phyloP scores from a whole-genome alignment of 306 rosid genomes.

The Fragaria nilgerrensis region DNA sequence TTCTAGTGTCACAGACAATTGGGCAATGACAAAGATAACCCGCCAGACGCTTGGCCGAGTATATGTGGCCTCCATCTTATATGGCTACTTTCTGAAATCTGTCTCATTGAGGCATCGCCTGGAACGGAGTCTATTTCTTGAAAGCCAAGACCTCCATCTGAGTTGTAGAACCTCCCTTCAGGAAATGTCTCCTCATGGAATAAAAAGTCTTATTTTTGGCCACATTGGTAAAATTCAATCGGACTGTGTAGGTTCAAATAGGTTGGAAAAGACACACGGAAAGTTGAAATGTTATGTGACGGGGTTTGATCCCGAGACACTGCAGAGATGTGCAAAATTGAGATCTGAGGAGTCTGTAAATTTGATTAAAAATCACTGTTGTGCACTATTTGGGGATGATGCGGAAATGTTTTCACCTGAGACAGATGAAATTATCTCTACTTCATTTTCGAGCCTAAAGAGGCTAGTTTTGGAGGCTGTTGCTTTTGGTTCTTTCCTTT shows the following conservation, averaged over 20 bases:
- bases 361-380: constrained; percentile 65
- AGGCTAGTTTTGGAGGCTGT: constrained; percentile 94
- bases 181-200: constrained; percentile 43
- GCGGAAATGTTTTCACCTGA: constrained; percentile 37
- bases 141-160: constrained; percentile 43
- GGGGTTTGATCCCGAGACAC: constrained; percentile 65
- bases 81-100: constrained; percentile 88
- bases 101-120: constrained; percentile 64
- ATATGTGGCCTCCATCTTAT: constrained; percentile 76
- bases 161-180: constrained; percentile 40
- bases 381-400: constrained; percentile 61
- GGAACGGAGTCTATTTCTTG: constrained; percentile 50
- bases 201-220: constrained; percentile 47
- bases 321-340: constrained; percentile 76
- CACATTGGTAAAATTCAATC: constrained; percentile 34
- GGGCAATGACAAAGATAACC: constrained; percentile 74
- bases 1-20: constrained; percentile 71
- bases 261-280: constrained; percentile 43
- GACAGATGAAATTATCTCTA: constrained; percentile 60
- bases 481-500: constrained; percentile 89
- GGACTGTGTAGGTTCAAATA: constrained; percentile 28
- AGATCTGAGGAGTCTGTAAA: constrained; percentile 73
- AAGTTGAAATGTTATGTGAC: constrained; percentile 58
- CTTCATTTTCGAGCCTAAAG: constrained; percentile 87
- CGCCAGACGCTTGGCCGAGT: constrained; percentile 51